A percentile compares a stretch with the other conserved stretches of the same genome.
Conservation (phyloP, 2,329 filamentous ascomycete genomes). For the Trichoderma simmonsii region DNA sequence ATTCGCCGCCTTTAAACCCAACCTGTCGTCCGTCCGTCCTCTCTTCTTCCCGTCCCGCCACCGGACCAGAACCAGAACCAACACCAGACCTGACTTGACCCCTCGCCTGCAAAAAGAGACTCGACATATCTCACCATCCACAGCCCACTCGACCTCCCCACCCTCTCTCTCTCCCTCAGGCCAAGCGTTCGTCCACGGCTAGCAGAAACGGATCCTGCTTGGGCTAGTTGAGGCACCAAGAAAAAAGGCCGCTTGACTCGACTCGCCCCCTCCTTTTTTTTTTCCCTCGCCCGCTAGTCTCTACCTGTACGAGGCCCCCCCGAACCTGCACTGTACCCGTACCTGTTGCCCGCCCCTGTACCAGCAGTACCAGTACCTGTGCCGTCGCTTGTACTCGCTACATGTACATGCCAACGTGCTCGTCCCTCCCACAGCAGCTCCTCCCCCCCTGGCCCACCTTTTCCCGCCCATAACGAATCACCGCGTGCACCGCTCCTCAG, state of each 20-base stretch:
- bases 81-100: neutral
- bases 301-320: neutral
- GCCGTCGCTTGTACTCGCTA: neutral
- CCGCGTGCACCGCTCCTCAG: slow-evolving; percentile 15
- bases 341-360: neutral
- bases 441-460: slow-evolving; percentile 1
- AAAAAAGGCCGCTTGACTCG: slow-evolving; percentile 4
- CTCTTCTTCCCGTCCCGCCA: neutral
- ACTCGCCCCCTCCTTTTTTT: slow-evolving; percentile 7
- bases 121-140: slow-evolving; percentile 9
- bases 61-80: neutral
- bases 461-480: slow-evolving; percentile 23
- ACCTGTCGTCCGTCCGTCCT: neutral
- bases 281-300: neutral
- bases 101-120: neutral
- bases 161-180: neutral
- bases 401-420: neutral
- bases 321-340: neutral
- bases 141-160: neutral
- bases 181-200: slow-evolving; percentile 8
- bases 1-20: neutral
- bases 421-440: neutral
- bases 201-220: slow-evolving; percentile 6
- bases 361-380: neutral
- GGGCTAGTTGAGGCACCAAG: neutral